These are phyloP conservation scores for Saccharomyces uvarum DNA, from an alignment of 1,139 yeast species.

Conservation along the genomic window DNA sequence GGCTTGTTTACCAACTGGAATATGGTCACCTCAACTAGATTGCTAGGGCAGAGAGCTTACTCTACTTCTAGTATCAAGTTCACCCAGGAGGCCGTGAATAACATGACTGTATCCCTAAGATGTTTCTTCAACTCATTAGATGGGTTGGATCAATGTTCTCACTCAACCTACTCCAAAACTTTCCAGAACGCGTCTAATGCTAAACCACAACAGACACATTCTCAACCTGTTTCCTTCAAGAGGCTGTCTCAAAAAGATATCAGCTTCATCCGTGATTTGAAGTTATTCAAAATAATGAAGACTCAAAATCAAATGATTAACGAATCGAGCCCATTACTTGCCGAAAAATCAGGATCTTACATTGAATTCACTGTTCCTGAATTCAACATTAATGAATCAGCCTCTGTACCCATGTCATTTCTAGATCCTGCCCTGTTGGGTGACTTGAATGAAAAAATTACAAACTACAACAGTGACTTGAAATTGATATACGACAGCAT, in stretches of 20 bases:
- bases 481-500: slow-evolving; percentile 25
- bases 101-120: slow-evolving; percentile 34
- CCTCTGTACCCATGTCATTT: slow-evolving; percentile 44
- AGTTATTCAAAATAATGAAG: slow-evolving; percentile 34
- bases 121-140: slow-evolving; percentile 31
- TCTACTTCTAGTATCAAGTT: slow-evolving; percentile 17
- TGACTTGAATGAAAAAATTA: slow-evolving; percentile 37
- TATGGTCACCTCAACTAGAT: slow-evolving; percentile 9
- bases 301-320: slow-evolving; percentile 11
- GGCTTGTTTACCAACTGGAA: slow-evolving; percentile 19
- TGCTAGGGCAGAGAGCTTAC: slow-evolving; percentile 8
- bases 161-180: neutral
- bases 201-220: neutral
- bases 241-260: slow-evolving; percentile 5
- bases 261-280: slow-evolving; percentile 32
- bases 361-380: slow-evolving; percentile 45
- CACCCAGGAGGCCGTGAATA: slow-evolving; percentile 36
- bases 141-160: slow-evolving; percentile 11
- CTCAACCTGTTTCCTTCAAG: slow-evolving; percentile 1
- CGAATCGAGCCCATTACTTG: slow-evolving; percentile 8
- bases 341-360: slow-evolving; percentile 41
- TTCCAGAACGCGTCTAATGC: neutral
- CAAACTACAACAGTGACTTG: slow-evolving; percentile 36
- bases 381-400: slow-evolving; percentile 21
- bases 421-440: slow-evolving; percentile 42